These are phyloP conservation scores for Artemisia tridentata DNA, from an alignment of 129 eudicot genomes.

Conservation along the genomic window DNA sequence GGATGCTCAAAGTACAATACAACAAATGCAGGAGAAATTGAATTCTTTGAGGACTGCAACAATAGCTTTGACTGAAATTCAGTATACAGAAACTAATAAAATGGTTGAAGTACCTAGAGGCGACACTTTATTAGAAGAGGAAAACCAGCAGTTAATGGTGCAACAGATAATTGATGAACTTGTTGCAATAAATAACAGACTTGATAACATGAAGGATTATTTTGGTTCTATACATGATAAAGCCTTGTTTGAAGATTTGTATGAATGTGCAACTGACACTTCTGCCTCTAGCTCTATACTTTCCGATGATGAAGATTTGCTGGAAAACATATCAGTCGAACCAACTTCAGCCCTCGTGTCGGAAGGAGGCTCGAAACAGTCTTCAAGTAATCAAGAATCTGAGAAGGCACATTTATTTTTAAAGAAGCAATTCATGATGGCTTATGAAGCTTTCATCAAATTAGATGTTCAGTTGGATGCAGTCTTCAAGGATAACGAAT, in stretches of 20 bases:
- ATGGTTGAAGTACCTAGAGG: constrained; percentile 10
- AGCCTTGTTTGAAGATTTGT: constrained; percentile 35
- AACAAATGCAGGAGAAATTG: constrained; percentile 63
- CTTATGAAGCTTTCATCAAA: constrained; percentile 41
- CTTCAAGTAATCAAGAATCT: constrained; percentile 31
- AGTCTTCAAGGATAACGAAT: constrained; percentile 29
- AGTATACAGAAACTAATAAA: constrained; percentile 34
- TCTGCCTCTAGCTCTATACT: constrained; percentile 42
- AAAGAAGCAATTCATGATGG: constrained; percentile 41
- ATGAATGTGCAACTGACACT: constrained; percentile 36
- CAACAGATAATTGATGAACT: constrained; percentile 48
- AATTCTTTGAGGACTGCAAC: constrained; percentile 66
- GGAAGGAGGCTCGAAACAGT: constrained; percentile 20
- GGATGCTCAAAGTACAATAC: constrained; percentile 52
- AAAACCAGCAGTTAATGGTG: constrained; percentile 30
- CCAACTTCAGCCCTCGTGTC: constrained; percentile 20
- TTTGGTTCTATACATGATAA: constrained; percentile 25
- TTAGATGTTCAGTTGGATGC: constrained; percentile 45
- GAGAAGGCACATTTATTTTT: constrained; percentile 28
- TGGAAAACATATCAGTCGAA: constrained; percentile 15
- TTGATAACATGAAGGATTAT: constrained; percentile 34
- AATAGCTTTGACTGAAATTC: constrained; percentile 68
- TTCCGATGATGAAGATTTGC: constrained; percentile 42
- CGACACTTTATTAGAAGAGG: constrained; percentile 18
- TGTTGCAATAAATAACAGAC: constrained; percentile 39